Percentiles rank a stretch among this genome's conserved stretches.
These are phyloP conservation scores for Helminthosporium solani DNA, from an alignment of 2,329 filamentous ascomycete species.

Conservation along the genomic window DNA sequence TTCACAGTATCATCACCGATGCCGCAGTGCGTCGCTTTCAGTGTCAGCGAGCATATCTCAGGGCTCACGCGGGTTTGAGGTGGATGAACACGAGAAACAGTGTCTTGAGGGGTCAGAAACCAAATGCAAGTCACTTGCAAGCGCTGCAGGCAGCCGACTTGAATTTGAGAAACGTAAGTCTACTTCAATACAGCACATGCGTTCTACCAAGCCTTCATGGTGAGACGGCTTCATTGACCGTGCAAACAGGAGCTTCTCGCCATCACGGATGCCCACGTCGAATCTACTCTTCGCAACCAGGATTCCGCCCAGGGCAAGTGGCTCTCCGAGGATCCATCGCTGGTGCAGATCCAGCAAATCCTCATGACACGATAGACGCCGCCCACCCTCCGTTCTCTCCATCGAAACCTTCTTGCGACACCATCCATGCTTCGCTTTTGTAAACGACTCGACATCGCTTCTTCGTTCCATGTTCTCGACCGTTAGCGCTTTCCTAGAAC, in stretches of 20 bases:
- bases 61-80: conserved; percentile 57
- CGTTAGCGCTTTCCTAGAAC: conserved; percentile 7
- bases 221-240: too few species aligned
- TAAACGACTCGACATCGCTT: background rate
- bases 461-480: conserved; percentile 1
- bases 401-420: background rate
- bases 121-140: conserved; percentile 49
- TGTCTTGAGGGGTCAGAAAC: conserved; percentile 53
- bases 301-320: conserved; percentile 61
- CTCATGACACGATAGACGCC: conserved; percentile 32
- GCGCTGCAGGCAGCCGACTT: conserved; percentile 52
- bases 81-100: conserved; percentile 58
- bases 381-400: background rate
- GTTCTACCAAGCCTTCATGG: background rate
- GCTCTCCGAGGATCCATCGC: conserved; percentile 60
- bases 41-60: conserved; percentile 62
- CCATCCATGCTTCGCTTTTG: background rate
- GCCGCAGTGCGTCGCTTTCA: conserved; percentile 61
- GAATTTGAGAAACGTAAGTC: conserved; percentile 51
- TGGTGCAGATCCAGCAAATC: conserved; percentile 51
- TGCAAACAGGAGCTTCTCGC: conserved; percentile 54
- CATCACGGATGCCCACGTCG: conserved; percentile 59
- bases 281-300: conserved; percentile 55
- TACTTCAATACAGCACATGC: background rate
- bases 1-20: conserved; percentile 59